Conservation (phyloP, 1,284 basidiomycete genomes). For the Papiliotrema terrestris region DNA sequence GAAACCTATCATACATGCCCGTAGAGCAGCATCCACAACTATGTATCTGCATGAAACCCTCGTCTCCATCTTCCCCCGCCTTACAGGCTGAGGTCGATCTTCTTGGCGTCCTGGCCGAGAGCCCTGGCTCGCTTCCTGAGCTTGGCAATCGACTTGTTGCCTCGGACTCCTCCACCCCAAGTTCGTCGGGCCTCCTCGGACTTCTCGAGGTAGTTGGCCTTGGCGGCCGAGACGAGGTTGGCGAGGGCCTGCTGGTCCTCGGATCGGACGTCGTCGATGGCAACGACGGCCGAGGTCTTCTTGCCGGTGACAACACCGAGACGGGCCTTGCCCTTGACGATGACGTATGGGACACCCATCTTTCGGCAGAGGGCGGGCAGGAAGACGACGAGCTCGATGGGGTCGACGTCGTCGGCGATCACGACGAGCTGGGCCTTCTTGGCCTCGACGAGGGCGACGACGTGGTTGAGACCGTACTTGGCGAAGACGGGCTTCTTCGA, state of each 20-base stretch:
- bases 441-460: constrained; percentile 88
- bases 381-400: constrained; percentile 97
- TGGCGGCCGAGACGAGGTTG: constrained; percentile 86
- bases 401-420: constrained; percentile 98
- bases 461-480: constrained; percentile 98
- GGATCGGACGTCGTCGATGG: constrained; percentile 87
- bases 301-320: constrained; percentile 69
- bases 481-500: constrained; percentile 90
- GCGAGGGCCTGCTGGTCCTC: constrained; percentile 93
- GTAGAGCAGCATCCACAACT: constrained; percentile 12
- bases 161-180: constrained; percentile 96
- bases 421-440: constrained; percentile 97
- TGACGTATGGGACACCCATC: constrained; percentile 97
- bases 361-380: constrained; percentile 96
- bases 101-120: constrained; percentile 46
- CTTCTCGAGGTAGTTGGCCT: constrained; percentile 98
- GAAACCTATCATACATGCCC: constrained; percentile 27
- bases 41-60: neutral
- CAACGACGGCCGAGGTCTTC: constrained; percentile 91
- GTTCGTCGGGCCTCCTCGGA: constrained; percentile 84
- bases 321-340: constrained; percentile 95
- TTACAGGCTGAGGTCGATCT: constrained; percentile 48
- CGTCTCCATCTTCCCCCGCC: constrained; percentile 6
- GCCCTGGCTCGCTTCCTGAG: constrained; percentile 93
- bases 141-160: constrained; percentile 87